Percentiles rank a stretch among this genome's conserved stretches.
Conservation (phyloP, 2,329 filamentous ascomycete species). For the Neonectria punicea region DNA sequence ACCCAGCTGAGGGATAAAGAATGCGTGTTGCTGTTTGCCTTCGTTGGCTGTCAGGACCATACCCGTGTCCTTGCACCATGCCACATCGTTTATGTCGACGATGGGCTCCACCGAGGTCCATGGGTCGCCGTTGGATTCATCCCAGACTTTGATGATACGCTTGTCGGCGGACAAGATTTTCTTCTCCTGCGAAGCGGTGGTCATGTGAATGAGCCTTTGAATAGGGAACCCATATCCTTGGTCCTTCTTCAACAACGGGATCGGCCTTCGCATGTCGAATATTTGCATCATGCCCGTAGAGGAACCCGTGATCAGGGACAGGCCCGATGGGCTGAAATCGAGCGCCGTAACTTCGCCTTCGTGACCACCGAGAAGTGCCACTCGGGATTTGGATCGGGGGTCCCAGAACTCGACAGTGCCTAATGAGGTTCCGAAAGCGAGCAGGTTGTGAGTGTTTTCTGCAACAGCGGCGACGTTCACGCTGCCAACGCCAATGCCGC, state of each 20-base stretch:
- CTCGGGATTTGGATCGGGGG: slow-evolving; percentile 81
- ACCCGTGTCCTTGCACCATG: slow-evolving; percentile 89
- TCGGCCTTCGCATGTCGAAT: slow-evolving; percentile 90
- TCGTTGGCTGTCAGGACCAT: slow-evolving; percentile 98
- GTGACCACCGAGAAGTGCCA: slow-evolving; percentile 77
- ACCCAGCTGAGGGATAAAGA: slow-evolving; percentile 93
- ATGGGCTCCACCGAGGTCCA: slow-evolving; percentile 97
- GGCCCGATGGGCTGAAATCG: slow-evolving; percentile 84
- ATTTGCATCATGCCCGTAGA: slow-evolving; percentile 88
- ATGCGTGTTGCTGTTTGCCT: slow-evolving; percentile 92
- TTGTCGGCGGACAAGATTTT: slow-evolving; percentile 95
- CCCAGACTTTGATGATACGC: slow-evolving; percentile 97
- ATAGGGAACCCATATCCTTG: slow-evolving; percentile 96
- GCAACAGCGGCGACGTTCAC: slow-evolving; percentile 91
- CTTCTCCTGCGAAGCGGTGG: slow-evolving; percentile 78
- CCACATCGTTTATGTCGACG: slow-evolving; percentile 94
- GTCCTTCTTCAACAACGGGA: slow-evolving; percentile 88
- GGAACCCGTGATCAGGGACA: slow-evolving; percentile 88
- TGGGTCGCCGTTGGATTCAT: slow-evolving; percentile 80
- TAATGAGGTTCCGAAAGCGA: slow-evolving; percentile 92
- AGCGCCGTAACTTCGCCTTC: slow-evolving; percentile 85
- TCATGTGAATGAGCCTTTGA: slow-evolving; percentile 81
- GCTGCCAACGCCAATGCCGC: slow-evolving; percentile 83
- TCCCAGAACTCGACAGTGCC: slow-evolving; percentile 99
- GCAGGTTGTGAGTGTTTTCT: slow-evolving; percentile 87